Evolutionary conservation across 768 basidiomycete species (phyloP), one percentile per base, ranked within the genome.

Genomic region (Russula abietina): DNA sequence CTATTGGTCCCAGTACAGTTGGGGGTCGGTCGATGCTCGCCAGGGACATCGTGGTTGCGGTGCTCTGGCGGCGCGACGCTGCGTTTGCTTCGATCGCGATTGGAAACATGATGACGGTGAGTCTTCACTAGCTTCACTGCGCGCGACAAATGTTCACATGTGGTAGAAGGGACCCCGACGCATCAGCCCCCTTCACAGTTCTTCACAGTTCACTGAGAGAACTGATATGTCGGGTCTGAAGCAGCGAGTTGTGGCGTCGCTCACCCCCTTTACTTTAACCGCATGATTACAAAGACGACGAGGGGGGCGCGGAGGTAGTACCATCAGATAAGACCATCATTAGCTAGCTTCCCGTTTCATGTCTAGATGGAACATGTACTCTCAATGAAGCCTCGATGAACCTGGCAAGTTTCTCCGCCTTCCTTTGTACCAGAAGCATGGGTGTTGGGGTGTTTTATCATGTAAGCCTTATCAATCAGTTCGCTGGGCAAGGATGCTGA

Each of bases 21-120:
- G 77, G 77, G 7, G 79, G 80, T 36, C 70, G 73, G 60, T 80
- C 80, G 61, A 77, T 75, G 22, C 72, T 73, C 41, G 75, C 77
- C 17, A 80, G 64, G n/a, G 80, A 76, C n/a, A 65, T 67, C 4
- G 75, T 76, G 51, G 74, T 70, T 28, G 58, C 64, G n/a, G 73
- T 68, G 22, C 16, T 46, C 10, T 45, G 51, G 16, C 45, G 59
- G 2, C 24, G 46, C 11, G 59, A 41, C 28, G 43, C 19, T 1
- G 10, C 11, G 16, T 9, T 17, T 45, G 43, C 9, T 11, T 46
- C 45, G 45, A 3, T n/a, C 10, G 45, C 12, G n/a, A n/a, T 45
- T 10, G 45, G 10, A 14, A 39, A 39, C 45, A 46, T 46, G 11
- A 22, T 11, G 4, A 0, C 10, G n/a, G 43, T 9, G 7, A n/a